These are phyloP conservation scores for Coemansia sp. DNA, from an alignment of 192 early-diverging fungal species.

Conservation along the genomic window DNA sequence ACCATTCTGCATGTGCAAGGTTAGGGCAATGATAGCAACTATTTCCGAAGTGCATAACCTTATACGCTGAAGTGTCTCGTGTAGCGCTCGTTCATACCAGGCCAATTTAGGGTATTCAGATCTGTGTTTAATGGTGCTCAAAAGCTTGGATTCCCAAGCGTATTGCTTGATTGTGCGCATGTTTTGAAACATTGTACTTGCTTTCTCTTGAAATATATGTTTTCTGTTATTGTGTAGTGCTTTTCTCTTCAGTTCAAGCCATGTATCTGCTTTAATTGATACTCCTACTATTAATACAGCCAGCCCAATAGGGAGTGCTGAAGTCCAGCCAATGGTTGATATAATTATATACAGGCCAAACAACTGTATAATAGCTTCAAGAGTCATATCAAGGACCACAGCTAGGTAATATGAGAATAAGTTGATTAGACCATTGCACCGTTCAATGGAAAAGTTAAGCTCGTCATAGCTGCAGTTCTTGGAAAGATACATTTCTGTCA, in stretches of 20 bases:
- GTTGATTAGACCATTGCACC: not conserved
- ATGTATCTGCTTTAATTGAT: not conserved
- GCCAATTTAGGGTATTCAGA: not conserved
- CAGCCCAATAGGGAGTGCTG: not conserved
- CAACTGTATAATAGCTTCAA: not conserved
- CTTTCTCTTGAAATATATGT: not conserved
- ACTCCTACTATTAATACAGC: not conserved
- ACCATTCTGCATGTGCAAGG: not conserved
- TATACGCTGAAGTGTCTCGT: not conserved
- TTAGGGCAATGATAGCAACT: not conserved
- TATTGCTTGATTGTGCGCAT: conserved; percentile 9
- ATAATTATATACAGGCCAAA: not conserved
- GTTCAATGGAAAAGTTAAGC: not conserved
- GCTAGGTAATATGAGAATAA: not conserved
- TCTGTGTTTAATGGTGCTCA: not conserved
- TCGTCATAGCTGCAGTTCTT: conserved; percentile 1
- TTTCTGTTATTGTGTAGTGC: not conserved
- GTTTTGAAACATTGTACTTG: not conserved
- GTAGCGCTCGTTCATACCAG: not conserved
- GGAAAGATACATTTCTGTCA: not conserved
- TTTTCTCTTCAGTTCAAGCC: not conserved
- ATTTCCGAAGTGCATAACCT: not conserved
- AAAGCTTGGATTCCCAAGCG: conserved; percentile 5
- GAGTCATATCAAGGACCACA: not conserved
- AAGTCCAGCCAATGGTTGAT: not conserved